Base-by-base conservation (phyloP, 2,329 filamentous ascomycete genomes). In the Neoascochyta sp. region DNA sequence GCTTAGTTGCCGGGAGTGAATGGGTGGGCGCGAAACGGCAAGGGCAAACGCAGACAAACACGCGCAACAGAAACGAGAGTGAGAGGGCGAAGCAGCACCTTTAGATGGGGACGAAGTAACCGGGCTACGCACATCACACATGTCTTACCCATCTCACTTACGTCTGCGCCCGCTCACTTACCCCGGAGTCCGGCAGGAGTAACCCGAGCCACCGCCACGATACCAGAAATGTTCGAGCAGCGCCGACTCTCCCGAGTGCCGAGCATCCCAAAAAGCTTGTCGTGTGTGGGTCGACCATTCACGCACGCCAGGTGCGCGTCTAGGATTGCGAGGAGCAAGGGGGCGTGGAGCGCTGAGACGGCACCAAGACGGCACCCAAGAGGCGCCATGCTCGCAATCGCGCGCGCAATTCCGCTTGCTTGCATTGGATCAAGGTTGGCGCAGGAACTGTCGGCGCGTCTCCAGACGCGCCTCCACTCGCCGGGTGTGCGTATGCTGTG, bases 241-340 rank as follows among this genome's bases (percentile, higher is more conserved):
- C 30, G 30, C 34, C 30, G 30, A 13, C 30, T 21, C 23, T 33
- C 9, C 34, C 34, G 34, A 24, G 26, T 29, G 30, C 34, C 30
- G 30, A 38, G 24, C 20, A 30, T n/a, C n/a, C n/a, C 34, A 27
- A 27, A 33, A 24, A 27, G 34, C 34, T 38, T 38, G 34, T 33
- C 24, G 18, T 22, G 16, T 20, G 30, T 30, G 34, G 30, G 29
- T 32, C 29, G 22, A 11, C 47, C 43, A 46, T 21, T 50, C 29
- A 45, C 36, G 43, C 36, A 40, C 36, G 36, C 41, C 37, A 22
- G 20, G 29, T 39, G 25, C 36, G 29, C 27, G 25, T 34, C 33
- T 46, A 46, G 45, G 45, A 29, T 47, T 46, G 29, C 23, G 26
- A 32, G 19, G 32, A 16, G 28, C n/a, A 24, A 10, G 19, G 14